These are phyloP conservation scores for Chrysoporthe austroafricana DNA, from an alignment of 2,329 filamentous ascomycete genomes.

Conservation along the genomic window DNA sequence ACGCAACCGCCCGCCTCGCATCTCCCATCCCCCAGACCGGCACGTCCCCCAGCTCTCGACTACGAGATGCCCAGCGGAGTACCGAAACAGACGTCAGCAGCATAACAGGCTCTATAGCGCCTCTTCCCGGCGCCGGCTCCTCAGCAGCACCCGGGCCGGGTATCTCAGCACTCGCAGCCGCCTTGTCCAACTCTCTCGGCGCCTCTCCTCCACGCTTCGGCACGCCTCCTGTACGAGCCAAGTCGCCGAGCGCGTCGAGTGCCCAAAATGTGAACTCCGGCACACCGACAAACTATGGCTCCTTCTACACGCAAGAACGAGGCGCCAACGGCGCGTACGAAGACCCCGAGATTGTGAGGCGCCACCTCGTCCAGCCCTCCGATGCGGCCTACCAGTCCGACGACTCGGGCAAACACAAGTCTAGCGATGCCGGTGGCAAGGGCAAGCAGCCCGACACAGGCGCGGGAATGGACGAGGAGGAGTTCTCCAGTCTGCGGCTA, in stretches of 20 bases:
- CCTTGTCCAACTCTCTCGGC: constrained; percentile 76
- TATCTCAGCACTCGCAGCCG: constrained; percentile 84
- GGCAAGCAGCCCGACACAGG: constrained; percentile 56
- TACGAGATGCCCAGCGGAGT: constrained; percentile 32
- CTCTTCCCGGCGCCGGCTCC: constrained; percentile 66
- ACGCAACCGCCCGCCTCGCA: constrained; percentile 64
- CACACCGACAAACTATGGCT: constrained; percentile 79
- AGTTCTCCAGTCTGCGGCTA: constrained; percentile 90
- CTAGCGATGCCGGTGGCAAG: constrained; percentile 47
- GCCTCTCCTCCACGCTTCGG: constrained; percentile 72
- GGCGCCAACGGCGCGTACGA: constrained; percentile 69
- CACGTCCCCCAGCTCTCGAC: constrained; percentile 34
- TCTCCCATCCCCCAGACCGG: constrained; percentile 53
- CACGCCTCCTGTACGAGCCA: constrained; percentile 62
- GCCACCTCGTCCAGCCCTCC: constrained; percentile 79
- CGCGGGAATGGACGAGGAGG: constrained; percentile 64
- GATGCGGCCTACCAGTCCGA: constrained; percentile 52
- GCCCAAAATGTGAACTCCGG: constrained; percentile 50
- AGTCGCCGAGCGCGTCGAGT: constrained; percentile 59
- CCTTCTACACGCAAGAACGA: constrained; percentile 73
- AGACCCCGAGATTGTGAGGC: constrained; percentile 87
- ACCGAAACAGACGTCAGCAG: constrained; percentile 45
- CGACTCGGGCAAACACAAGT: constrained; percentile 44
- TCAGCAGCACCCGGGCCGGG: constrained; percentile 73
- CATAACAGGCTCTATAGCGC: constrained; percentile 55